Conservation (phyloP, 768 basidiomycete genomes). For the Tremella yokohamensis region DNA sequence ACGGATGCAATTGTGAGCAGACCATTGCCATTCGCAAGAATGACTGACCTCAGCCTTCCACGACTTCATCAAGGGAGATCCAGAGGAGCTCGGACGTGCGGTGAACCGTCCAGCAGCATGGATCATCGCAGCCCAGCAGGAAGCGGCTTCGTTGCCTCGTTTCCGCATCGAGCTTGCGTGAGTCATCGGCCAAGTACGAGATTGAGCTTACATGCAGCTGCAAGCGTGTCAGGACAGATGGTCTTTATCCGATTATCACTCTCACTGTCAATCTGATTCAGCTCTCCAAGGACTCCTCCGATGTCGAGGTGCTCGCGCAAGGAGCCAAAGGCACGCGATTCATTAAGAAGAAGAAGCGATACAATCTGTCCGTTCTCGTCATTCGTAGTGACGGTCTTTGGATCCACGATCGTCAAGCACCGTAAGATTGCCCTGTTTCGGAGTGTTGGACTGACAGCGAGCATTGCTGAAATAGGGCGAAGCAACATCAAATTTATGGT, state of each 20-base stretch:
- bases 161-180: slow-evolving; percentile 12
- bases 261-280: slow-evolving; percentile 57
- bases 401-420: slow-evolving; percentile 74
- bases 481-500: slow-evolving; percentile 62
- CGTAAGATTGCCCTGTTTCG: slow-evolving; percentile 55
- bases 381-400: slow-evolving; percentile 61
- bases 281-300: not conserved
- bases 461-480: slow-evolving; percentile 57
- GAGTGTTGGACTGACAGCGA: not conserved
- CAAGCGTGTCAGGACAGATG: slow-evolving; percentile 55
- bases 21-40: no score
- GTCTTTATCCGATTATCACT: slow-evolving; percentile 64
- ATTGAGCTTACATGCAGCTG: not conserved
- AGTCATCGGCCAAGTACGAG: not conserved
- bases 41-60: slow-evolving; percentile 29
- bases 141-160: slow-evolving; percentile 3
- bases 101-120: slow-evolving; percentile 15
- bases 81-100: slow-evolving; percentile 23
- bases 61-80: slow-evolving; percentile 17
- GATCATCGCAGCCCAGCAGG: slow-evolving; percentile 36
- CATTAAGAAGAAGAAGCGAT: not conserved
- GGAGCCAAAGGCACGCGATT: not conserved
- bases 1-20: slow-evolving; percentile 59
- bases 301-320: slow-evolving; percentile 35
- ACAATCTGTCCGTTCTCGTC: slow-evolving; percentile 55